phyloP scores from a whole-genome alignment of 148 eudicot genomes.

The Simmondsia chinensis region DNA sequence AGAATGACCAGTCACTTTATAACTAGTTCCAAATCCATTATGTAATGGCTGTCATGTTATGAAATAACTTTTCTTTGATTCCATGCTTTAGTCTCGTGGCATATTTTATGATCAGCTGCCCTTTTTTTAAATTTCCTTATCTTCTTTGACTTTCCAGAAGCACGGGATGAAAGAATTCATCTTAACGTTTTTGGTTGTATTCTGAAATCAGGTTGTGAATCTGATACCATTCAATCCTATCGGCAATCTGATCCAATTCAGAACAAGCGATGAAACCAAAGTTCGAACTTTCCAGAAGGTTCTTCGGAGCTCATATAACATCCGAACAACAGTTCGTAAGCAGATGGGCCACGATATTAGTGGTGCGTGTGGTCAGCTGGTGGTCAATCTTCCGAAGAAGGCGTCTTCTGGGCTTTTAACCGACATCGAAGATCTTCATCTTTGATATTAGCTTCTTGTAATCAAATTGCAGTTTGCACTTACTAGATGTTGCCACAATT shows the following conservation, averaged over 20 bases:
- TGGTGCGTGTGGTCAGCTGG: conserved; percentile 97
- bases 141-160: conserved; percentile 1
- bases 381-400: conserved; percentile 45
- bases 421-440: conserved; percentile 87
- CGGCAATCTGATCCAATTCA: conserved; percentile 52
- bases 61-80: too few species aligned
- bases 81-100: too few species aligned
- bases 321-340: conserved; percentile 83
- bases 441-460: too few species aligned
- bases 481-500: too few species aligned
- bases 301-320: conserved; percentile 52
- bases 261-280: conserved; percentile 53
- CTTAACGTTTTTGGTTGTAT: background rate
- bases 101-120: too few species aligned
- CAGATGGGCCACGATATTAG: conserved; percentile 99
- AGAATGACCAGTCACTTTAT: too few species aligned
- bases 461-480: too few species aligned
- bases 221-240: conserved; percentile 91
- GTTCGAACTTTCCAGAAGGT: conserved; percentile 60
- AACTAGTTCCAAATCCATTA: too few species aligned
- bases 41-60: too few species aligned
- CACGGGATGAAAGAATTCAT: too few species aligned
- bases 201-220: conserved; percentile 55
- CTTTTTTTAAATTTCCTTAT: too few species aligned
- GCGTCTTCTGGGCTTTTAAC: conserved; percentile 27